Evolutionary conservation across 2,329 filamentous ascomycete species (phyloP), one percentile per base, ranked within the genome.

Genomic region (Botrytis paeoniae): DNA sequence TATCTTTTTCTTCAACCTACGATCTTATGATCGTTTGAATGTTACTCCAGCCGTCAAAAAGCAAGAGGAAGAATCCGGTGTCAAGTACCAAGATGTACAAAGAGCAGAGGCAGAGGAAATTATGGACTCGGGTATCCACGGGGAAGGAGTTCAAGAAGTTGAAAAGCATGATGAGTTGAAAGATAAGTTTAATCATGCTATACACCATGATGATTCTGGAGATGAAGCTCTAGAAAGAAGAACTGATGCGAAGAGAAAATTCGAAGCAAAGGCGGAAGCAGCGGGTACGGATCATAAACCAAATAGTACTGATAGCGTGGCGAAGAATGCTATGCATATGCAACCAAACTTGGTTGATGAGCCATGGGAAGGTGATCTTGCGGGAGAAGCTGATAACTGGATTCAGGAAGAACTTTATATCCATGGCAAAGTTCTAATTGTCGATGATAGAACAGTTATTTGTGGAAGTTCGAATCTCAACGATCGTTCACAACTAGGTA

Each of bases 391-490:
- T 73, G 88, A 92, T 71, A 93, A 97, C 80, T 97, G 96, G 85
- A 91, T 98, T 74, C 95, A 97, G 80, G 96, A 99, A 81, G 95
- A 99, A 82, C 88, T 98, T 2, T 99, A 99, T 81, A 91, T 98
- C 65, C 96, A 99, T 81, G 92, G 90, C 41, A 99, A 98, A 84
- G 86, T 98, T 51, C 87, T 96, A 77, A 95, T 98, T 77, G 92
- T 92, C 1, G 95, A 98, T 80, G 95, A 98, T 81, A 89, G 90
- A 71, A 87, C 94, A 65, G 94, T 93, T 2, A 89, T 98, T 70
- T 96, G 94, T 80, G 94, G 94, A 29, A 94, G 91, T 39, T 93
- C 93, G 76, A 98, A 98, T 82, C 86, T 98, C 78, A 98, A 98
- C 81, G 95, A 98, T 81, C 91, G 95, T 70, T 89, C 93, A 69